phyloP scores from a whole-genome alignment of 768 basidiomycete genomes.

The Naganishia onofrii region DNA sequence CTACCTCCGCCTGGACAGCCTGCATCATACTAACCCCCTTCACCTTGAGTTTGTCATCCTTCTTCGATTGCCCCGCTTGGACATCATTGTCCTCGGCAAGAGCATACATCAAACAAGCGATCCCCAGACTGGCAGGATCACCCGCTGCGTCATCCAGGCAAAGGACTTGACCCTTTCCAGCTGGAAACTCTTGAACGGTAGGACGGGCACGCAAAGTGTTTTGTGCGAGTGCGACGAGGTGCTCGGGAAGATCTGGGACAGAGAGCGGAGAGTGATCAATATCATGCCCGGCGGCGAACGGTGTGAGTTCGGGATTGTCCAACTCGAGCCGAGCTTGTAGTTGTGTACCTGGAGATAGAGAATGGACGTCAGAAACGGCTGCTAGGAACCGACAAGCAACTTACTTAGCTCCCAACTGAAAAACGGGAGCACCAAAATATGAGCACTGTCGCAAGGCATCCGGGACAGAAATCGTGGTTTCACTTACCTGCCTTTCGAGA shows the following conservation, averaged over 20 bases:
- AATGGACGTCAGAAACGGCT: background rate
- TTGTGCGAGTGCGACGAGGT: background rate
- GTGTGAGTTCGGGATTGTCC: slow-evolving; percentile 4
- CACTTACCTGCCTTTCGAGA: background rate
- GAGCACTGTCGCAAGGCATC: background rate
- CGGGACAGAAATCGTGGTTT: background rate
- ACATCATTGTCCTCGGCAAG: slow-evolving; percentile 31
- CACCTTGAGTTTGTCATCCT: slow-evolving; percentile 33
- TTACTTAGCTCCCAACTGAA: background rate
- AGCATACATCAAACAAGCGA: slow-evolving; percentile 38
- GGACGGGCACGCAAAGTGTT: background rate
- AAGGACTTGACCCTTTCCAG: slow-evolving; percentile 32
- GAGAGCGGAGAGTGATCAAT: background rate
- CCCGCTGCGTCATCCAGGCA: slow-evolving; percentile 44
- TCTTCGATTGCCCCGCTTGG: slow-evolving; percentile 41
- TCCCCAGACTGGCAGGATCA: slow-evolving; percentile 49
- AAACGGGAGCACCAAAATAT: background rate
- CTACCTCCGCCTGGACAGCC: slow-evolving; percentile 41
- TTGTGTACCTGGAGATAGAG: background rate
- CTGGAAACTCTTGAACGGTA: slow-evolving; percentile 1
- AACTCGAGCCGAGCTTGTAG: slow-evolving; percentile 12
- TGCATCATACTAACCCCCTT: slow-evolving; percentile 34
- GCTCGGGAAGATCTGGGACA: background rate
- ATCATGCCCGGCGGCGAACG: background rate
- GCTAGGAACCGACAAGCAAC: background rate